Evolutionary conservation across 2,329 filamentous ascomycete species (phyloP).

Genomic region (Thermothelomyces thermophilus): DNA sequence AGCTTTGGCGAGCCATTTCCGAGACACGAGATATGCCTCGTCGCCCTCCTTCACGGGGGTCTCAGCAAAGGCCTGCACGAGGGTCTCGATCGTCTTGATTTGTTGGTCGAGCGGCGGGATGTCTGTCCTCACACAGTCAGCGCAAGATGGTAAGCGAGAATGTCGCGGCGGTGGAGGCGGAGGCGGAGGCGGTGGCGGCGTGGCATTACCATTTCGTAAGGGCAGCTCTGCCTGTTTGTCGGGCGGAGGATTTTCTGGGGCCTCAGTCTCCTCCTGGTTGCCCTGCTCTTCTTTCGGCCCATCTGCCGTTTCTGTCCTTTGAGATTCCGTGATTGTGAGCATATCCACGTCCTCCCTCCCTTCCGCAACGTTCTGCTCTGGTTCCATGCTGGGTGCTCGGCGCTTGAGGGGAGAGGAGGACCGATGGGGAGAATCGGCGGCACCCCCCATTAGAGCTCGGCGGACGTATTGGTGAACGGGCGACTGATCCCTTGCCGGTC

Average conservation of each 20-base stretch:
- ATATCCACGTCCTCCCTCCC: constrained; percentile 42
- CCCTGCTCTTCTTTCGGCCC: constrained; percentile 12
- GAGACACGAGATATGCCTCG: constrained; percentile 70
- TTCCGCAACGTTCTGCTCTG: constrained; percentile 35
- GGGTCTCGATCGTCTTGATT: constrained; percentile 61
- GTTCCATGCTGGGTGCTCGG: constrained; percentile 56
- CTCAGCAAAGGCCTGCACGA: constrained; percentile 49
- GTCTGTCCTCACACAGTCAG: constrained; percentile 20
- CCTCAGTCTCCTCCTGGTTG: not conserved
- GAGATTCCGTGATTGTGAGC: constrained; percentile 29
- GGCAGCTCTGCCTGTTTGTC: constrained; percentile 18
- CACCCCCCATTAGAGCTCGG: constrained; percentile 54
- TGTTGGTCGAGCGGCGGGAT: constrained; percentile 48
- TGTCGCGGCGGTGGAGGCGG: too few relatives aligned
- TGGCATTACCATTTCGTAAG: constrained; percentile 21
- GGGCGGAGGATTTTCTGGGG: not conserved
- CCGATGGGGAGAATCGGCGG: constrained; percentile 50
- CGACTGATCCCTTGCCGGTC: constrained; percentile 42
- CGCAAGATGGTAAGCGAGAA: not conserved
- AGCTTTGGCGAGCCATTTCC: constrained; percentile 70
- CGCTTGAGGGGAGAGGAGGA: constrained; percentile 61
- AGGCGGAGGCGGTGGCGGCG: too few relatives aligned
- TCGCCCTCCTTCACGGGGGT: constrained; percentile 60
- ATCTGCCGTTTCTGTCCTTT: constrained; percentile 14
- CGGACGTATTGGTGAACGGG: constrained; percentile 44